phyloP scores from a whole-genome alignment of 768 basidiomycete genomes.

The Agrocybe chaxingu region DNA sequence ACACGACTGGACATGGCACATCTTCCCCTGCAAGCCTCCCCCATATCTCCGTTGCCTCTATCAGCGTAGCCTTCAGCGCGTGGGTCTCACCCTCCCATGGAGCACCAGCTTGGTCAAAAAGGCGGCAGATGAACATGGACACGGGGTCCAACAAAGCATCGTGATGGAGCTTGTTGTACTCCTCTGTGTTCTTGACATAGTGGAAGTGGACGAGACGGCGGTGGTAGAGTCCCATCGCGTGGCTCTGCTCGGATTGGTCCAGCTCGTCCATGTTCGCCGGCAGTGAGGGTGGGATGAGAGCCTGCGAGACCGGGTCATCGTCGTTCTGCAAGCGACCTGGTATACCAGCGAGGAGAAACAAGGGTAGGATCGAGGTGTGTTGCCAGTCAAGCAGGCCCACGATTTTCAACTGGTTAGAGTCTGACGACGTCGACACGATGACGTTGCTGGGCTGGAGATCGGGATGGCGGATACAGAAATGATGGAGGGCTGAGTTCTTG shows the following conservation, averaged over 20 bases:
- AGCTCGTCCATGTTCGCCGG: slow-evolving; percentile 42
- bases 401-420: slow-evolving; percentile 33
- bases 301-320: slow-evolving; percentile 37
- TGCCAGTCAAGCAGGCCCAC: slow-evolving; percentile 53
- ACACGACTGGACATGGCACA: slow-evolving; percentile 41
- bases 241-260: slow-evolving; percentile 31
- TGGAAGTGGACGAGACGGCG: slow-evolving; percentile 48
- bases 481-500: slow-evolving; percentile 31
- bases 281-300: slow-evolving; percentile 37
- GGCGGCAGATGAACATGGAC: slow-evolving; percentile 33
- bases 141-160: slow-evolving; percentile 35
- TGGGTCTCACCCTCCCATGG: slow-evolving; percentile 52
- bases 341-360: slow-evolving; percentile 46
- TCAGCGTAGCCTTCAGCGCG: slow-evolving; percentile 43
- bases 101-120: slow-evolving; percentile 40
- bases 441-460: slow-evolving; percentile 51
- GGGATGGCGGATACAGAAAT: slow-evolving; percentile 49
- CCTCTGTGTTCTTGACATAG: slow-evolving; percentile 42
- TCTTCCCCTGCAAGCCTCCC: slow-evolving; percentile 34
- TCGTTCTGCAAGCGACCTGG: slow-evolving; percentile 46
- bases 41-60: slow-evolving; percentile 42
- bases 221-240: slow-evolving; percentile 35
- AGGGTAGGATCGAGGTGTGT: slow-evolving; percentile 50
- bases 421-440: slow-evolving; percentile 44
- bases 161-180: slow-evolving; percentile 45